Conservation (phyloP, 108 stramenopile genomes). For the Cyclotella distinguenda region DNA sequence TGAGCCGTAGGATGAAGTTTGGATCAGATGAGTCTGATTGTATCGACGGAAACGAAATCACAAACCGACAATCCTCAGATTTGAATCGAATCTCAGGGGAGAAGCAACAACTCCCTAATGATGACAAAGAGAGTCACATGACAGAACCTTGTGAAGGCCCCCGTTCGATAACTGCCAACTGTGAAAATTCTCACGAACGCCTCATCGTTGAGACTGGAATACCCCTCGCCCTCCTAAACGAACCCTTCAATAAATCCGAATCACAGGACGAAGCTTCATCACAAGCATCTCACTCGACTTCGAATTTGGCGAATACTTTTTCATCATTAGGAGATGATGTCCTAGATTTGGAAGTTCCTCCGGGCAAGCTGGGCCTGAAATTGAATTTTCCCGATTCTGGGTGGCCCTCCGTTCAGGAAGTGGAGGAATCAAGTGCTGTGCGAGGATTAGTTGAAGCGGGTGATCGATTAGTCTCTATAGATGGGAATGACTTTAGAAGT, state of each 20-base stretch:
- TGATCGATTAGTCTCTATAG: neutral
- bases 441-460: neutral
- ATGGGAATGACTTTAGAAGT: neutral
- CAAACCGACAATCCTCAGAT: too few relatives aligned
- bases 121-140: too few relatives aligned
- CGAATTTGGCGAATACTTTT: neutral
- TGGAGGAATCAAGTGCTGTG: neutral
- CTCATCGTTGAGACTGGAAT: slow-evolving; percentile 3
- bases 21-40: too few relatives aligned
- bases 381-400: slow-evolving; percentile 1
- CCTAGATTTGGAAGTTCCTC: neutral
- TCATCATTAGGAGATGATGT: neutral
- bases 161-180: too few relatives aligned
- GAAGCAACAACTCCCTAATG: too few relatives aligned
- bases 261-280: neutral
- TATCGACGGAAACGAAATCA: too few relatives aligned
- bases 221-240: neutral
- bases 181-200: too few relatives aligned
- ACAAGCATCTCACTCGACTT: neutral
- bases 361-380: neutral
- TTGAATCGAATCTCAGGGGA: too few relatives aligned
- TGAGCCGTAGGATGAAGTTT: too few relatives aligned
- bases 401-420: neutral
- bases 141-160: too few relatives aligned
- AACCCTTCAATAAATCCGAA: neutral